phyloP scores from a whole-genome alignment of 2,329 filamentous ascomycete genomes.

The Sporothrix protearum region DNA sequence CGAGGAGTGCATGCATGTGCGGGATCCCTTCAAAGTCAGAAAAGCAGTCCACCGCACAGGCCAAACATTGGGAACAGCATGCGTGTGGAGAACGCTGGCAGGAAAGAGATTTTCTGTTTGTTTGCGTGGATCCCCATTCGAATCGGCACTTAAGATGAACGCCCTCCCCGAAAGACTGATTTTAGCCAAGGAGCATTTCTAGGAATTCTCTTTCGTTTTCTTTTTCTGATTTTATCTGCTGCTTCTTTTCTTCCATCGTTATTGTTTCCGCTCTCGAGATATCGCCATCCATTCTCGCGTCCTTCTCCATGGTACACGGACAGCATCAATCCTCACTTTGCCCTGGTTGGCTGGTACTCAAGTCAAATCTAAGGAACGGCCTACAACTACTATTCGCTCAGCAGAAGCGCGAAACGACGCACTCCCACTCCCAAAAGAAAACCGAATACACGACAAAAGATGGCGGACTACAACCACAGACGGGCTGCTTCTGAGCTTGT shows the following conservation, averaged over 20 bases:
- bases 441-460: not conserved
- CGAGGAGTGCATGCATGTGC: not conserved
- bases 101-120: conserved; percentile 17
- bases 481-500: conserved; percentile 21
- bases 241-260: not conserved
- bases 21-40: not conserved
- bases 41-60: not conserved
- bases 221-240: not conserved
- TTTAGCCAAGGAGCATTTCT: not conserved
- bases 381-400: not conserved
- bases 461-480: conserved; percentile 21
- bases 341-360: conserved; percentile 1
- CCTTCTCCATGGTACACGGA: not conserved
- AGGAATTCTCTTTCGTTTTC: conserved; percentile 4
- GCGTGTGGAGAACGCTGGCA: conserved; percentile 20
- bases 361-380: not conserved
- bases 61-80: conserved; percentile 8
- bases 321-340: not conserved
- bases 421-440: not conserved
- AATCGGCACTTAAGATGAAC: conserved; percentile 19
- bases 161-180: not conserved
- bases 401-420: not conserved
- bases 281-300: not conserved
- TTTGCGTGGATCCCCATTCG: conserved; percentile 20
- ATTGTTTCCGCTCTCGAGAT: not conserved